Evolutionary conservation across 352 stramenopile genomes (phyloP), one percentile per base, ranked within the genome.

Genomic region (Lagenidium sp.): DNA sequence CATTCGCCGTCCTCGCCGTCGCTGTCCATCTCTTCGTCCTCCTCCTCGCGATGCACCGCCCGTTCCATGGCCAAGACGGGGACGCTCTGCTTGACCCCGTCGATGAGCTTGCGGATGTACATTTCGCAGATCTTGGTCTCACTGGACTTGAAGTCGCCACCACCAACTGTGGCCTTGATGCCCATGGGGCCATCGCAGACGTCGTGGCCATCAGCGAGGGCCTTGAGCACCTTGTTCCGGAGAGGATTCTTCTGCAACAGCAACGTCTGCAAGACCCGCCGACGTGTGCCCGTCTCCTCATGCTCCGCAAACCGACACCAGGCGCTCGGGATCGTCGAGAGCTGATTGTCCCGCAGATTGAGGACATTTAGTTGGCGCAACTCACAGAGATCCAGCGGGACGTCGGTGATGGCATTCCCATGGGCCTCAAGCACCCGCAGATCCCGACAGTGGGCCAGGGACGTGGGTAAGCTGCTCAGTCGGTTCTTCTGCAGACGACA

Each of bases 61-160:
- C 29, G 15, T 18, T 39, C 44, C 13, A 55, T 29, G 4, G 22
- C 16, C 41, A 50, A 34, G 18, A 60, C 52, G 0, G 35, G 19
- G 13, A 51, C 28, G 10, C 22, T 52, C 36, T 51, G 24, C 45
- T 51, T 51, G 13, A 60, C 41, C 25, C 35, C 30, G 26, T 81
- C 57, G 6, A 85, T 62, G 8, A 87, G 29, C 36, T 80, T 82
- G 41, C 55, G 63, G 13, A 83, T 22, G 11, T 73, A 55, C n/a
- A 47, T 49, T 43, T 78, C 69, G 6, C 71, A 82, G 1, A 60
- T 49, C 10, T 53, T 28, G 43, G 48, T 65, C 40, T 20, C 50
- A 19, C 22, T 54, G 40, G 36, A 47, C 28, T 53, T 57, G 18
- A 58, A 48, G 8, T 8, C 28, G 28, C 15, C 8, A 15, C 15